Conservation (phyloP, 2,329 filamentous ascomycete genomes). For the Alternaria brassicae region DNA sequence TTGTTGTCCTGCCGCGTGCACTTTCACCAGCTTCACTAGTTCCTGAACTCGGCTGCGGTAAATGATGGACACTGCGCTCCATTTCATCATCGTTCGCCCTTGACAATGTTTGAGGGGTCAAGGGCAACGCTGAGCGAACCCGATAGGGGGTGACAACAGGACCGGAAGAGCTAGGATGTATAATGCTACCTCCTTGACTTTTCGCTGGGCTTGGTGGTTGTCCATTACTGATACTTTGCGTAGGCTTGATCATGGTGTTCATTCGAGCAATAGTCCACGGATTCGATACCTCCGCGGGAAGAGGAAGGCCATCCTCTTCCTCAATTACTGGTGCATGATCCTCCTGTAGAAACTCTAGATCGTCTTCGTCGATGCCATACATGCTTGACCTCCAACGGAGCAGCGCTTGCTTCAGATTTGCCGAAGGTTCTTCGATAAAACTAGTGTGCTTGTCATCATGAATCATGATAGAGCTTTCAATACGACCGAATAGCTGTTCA, state of each 20-base stretch:
- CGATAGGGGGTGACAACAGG: slow-evolving; percentile 1
- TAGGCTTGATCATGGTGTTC: slow-evolving; percentile 45
- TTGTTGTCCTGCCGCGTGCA: neutral
- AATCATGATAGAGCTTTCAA: neutral
- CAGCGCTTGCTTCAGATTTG: neutral
- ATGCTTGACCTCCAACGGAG: slow-evolving; percentile 48
- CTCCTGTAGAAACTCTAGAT: slow-evolving; percentile 34
- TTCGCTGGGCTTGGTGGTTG: slow-evolving; percentile 40
- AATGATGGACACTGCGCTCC: slow-evolving; percentile 16
- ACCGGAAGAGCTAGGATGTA: slow-evolving; percentile 17
- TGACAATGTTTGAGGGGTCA: slow-evolving; percentile 30
- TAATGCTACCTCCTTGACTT: slow-evolving; percentile 7
- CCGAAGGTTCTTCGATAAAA: neutral
- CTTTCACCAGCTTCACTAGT: too few species aligned
- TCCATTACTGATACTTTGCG: slow-evolving; percentile 10
- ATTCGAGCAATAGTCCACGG: slow-evolving; percentile 60
- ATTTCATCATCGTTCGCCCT: slow-evolving; percentile 17
- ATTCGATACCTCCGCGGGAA: slow-evolving; percentile 49
- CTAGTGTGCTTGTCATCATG: neutral
- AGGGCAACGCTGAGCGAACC: slow-evolving; percentile 4
- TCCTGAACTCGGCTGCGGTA: neutral
- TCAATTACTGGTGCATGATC: slow-evolving; percentile 21
- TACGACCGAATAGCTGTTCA: neutral
- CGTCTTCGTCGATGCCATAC: slow-evolving; percentile 50
- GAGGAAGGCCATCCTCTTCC: slow-evolving; percentile 35